Evolutionary conservation across 352 stramenopile genomes (phyloP).

Genomic region (Phytophthora idaei): DNA sequence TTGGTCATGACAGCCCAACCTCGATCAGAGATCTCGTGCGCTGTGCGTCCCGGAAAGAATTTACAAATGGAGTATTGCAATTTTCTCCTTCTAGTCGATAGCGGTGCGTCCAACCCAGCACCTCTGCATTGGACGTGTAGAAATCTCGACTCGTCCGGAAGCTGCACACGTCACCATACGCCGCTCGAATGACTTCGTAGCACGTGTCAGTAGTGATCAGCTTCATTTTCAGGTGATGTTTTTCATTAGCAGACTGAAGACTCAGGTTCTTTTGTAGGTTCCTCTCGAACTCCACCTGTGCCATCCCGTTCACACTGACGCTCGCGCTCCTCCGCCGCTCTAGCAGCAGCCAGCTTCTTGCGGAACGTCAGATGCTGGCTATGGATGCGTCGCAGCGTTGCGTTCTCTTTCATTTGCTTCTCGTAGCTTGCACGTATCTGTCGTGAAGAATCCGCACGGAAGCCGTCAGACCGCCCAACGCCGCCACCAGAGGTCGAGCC

Average conservation of each 20-base stretch:
- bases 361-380: slow-evolving; percentile 39
- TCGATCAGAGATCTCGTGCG: slow-evolving; percentile 33
- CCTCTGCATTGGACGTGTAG: slow-evolving; percentile 34
- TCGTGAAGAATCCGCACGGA: slow-evolving; percentile 20
- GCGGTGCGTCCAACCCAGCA: slow-evolving; percentile 47
- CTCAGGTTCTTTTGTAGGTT: slow-evolving; percentile 11
- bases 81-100: slow-evolving; percentile 30
- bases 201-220: slow-evolving; percentile 34
- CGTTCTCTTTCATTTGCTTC: slow-evolving; percentile 36
- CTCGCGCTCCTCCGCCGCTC: slow-evolving; percentile 15
- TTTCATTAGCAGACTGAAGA: neutral
- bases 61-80: slow-evolving; percentile 52
- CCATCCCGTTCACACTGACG: neutral
- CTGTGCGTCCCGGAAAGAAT: slow-evolving; percentile 33
- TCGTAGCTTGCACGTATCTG: slow-evolving; percentile 33
- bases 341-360: slow-evolving; percentile 21
- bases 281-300: neutral
- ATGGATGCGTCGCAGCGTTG: slow-evolving; percentile 26
- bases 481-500: slow-evolving; percentile 10
- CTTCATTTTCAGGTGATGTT: slow-evolving; percentile 16
- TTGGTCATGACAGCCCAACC: slow-evolving; percentile 47
- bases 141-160: slow-evolving; percentile 36
- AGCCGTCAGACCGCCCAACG: slow-evolving; percentile 1
- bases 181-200: slow-evolving; percentile 44
- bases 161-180: slow-evolving; percentile 30